Base-by-base conservation (phyloP, 1,284 basidiomycete genomes). In the Stereum hirsutum region DNA sequence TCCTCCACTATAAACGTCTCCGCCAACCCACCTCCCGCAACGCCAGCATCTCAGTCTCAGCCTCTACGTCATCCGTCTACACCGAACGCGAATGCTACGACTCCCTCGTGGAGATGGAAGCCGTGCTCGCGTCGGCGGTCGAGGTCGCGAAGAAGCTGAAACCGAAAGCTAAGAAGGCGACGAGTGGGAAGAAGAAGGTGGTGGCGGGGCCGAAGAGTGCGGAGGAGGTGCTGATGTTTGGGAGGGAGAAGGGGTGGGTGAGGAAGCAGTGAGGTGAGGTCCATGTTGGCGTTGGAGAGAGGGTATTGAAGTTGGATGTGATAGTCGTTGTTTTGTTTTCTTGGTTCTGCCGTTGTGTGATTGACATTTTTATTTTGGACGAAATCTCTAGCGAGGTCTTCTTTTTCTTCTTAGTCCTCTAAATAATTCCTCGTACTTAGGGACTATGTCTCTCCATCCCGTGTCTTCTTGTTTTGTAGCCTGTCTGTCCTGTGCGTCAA, bases 1-100 rank as follows among this genome's bases (percentile, higher is more conserved):
- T 94, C 17, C 62, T 93, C 2, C 62, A 74, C 20, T 69, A 67
- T 32, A 90, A 90, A 57, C 72, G 73, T 25, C 65, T 90, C 24
- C 78, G 74, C 14, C 59, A 68, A 34, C 78, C 81, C 3, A 43
- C 61, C 39, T 47, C 53, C 24, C 59, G 58, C 44, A 48, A 40
- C 21, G 44, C 50, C 11, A 41, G 56, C 6, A 41, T 54, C 0
- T n/a, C n/a, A n/a, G n/a, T n/a, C n/a, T n/a, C n/a, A n/a, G 27
- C 54, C 2, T 42, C 58, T n/a, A 42, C 51, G 8, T 21, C 53
- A 6, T 11, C 15, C 6, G 50, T 41, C 0, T 79, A 70, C 56
- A 69, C 66, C 2, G 78, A 82, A 52, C 70, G 65, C 41, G 71
- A 77, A 36, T 80, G 77, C 54, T 77, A 81, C 50, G 68, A 75